Conservation (phyloP, 306 rosid species). For the Lathyrus aphaca region DNA sequence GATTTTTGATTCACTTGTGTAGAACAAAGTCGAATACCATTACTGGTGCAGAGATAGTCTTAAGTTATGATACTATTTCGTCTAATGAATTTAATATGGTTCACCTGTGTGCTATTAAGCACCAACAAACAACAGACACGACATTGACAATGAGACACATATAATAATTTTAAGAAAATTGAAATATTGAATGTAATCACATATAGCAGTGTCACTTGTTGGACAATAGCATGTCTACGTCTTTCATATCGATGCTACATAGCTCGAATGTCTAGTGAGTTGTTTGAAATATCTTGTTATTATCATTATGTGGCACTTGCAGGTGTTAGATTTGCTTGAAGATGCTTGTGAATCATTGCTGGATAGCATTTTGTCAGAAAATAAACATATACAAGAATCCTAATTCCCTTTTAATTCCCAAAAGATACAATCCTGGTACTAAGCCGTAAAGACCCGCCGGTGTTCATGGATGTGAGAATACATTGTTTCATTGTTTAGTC, state of each 20-base stretch:
- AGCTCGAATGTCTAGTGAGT: slow-evolving; percentile 10
- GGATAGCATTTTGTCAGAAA: slow-evolving; percentile 71
- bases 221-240: too few species aligned
- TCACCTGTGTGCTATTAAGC: slow-evolving; percentile 7
- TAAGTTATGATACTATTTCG: slow-evolving; percentile 10
- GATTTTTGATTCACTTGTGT: slow-evolving; percentile 16
- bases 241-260: not conserved
- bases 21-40: slow-evolving; percentile 18
- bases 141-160: not conserved
- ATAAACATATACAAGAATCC: slow-evolving; percentile 53
- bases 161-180: too few species aligned
- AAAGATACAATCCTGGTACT: slow-evolving; percentile 26
- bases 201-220: too few species aligned
- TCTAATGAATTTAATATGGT: slow-evolving; percentile 11
- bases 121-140: not conserved
- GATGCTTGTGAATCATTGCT: slow-evolving; percentile 88
- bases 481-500: slow-evolving; percentile 20
- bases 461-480: slow-evolving; percentile 1
- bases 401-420: slow-evolving; percentile 24
- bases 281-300: slow-evolving; percentile 31
- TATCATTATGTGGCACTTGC: slow-evolving; percentile 36
- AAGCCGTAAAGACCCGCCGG: not conserved
- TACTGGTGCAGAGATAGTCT: slow-evolving; percentile 9
- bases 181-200: too few species aligned
- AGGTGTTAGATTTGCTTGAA: slow-evolving; percentile 94